Base-by-base conservation (phyloP, 441 rosid species). In the Croton laevigatus region DNA sequence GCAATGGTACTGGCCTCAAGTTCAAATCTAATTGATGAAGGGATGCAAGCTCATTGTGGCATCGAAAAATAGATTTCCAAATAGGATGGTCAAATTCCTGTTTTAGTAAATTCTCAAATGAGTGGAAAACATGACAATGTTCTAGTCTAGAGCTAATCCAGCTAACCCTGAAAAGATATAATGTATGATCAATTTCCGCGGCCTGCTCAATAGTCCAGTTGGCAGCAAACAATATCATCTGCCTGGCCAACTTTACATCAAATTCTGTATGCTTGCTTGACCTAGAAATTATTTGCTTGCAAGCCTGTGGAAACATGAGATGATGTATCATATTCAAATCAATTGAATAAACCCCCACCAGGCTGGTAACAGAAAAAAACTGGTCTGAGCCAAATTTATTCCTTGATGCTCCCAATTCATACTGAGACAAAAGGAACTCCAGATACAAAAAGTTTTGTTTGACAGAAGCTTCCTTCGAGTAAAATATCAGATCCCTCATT, bases 121-220 rank as follows among this genome's bases (percentile, higher is more conserved):
- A 62, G 54, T 62, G 70, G 57, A 89, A 81, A 68, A 82, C 76
- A 45, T 76, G 84, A 72, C 84, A 81, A 51, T 63, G 73, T 27
- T 79, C 84, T 72, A 89, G 66, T 61, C 80, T 88, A 68, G 86
- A 83, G 79, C 83, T 80, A 79, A 95, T 78, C 94, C 94, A 89
- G 68, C 82, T 74, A 76, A 94, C 76, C 91, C 91, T 80, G 67
- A 77, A 80, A 76, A 87, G 87, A 84, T 92, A 89, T 71, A 89
- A 81, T 60, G 75, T 81, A 75, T 85, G 84, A 81, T 95, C 95
- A 71, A 68, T 74, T 80, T 83, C 88, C 20, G 86, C 85, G 52
- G 96, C 97, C 85, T 92, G 99, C 75, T 91, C 99, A 53, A 95
- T 79, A 45, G 83, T 70, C 99, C 99, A 92, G 73, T 84, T 83